Percentiles rank a stretch among this genome's conserved stretches.
phyloP scores from a whole-genome alignment of 1,284 basidiomycete species.

The Ustilago trichophora region DNA sequence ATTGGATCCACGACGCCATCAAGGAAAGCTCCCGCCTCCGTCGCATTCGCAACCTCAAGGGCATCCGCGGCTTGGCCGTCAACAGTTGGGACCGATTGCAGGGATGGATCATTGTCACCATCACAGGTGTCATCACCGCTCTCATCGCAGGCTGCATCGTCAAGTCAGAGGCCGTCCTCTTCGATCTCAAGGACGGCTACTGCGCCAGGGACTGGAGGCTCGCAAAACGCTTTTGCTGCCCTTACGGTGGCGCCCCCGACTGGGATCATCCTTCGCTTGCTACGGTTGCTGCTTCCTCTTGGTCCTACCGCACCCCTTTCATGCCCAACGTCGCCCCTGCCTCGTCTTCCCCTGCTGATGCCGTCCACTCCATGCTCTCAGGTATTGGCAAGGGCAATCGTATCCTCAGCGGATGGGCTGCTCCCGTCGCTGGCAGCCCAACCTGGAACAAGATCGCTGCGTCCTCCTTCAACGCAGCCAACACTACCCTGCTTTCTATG shows the following conservation, averaged over 20 bases:
- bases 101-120: conserved; percentile 85
- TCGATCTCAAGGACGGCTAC: conserved; percentile 91
- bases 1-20: conserved; percentile 68
- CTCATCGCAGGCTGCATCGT: conserved; percentile 84
- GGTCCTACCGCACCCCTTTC: conserved; percentile 37
- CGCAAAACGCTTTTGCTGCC: conserved; percentile 83
- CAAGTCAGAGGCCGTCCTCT: conserved; percentile 87
- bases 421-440: conserved; percentile 53
- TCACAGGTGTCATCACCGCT: conserved; percentile 68
- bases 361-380: conserved; percentile 33
- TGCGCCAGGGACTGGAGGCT: conserved; percentile 78
- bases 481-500: conserved; percentile 14
- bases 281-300: conserved; percentile 9
- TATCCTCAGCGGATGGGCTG: conserved; percentile 54
- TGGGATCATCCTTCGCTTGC: conserved; percentile 37
- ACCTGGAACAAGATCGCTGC: conserved; percentile 50
- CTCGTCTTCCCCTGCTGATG: conserved; percentile 13
- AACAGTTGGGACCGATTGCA: conserved; percentile 81
- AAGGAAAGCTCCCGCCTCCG: conserved; percentile 66
- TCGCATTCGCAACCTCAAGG: conserved; percentile 59
- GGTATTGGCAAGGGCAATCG: conserved; percentile 48
- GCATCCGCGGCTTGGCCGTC: conserved; percentile 75
- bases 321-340: conserved; percentile 5
- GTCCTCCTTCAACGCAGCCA: background rate
- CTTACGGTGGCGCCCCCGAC: conserved; percentile 40